phyloP scores from a whole-genome alignment of 345 rosid species.

The Citrus medica region DNA sequence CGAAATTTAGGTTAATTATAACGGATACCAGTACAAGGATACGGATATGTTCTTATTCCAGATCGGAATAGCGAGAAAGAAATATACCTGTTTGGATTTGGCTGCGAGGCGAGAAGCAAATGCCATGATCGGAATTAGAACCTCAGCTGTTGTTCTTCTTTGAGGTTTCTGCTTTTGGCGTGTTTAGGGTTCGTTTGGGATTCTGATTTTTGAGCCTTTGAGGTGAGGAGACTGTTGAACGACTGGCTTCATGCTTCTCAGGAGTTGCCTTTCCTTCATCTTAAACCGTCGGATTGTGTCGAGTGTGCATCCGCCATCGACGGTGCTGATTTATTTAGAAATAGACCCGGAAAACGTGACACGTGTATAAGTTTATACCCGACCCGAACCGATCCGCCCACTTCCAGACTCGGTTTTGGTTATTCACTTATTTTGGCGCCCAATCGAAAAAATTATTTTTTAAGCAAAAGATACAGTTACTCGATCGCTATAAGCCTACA shows the following conservation, averaged over 20 bases:
- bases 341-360: too few relatives aligned
- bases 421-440: not conserved
- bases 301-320: not conserved
- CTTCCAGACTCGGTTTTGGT: not conserved
- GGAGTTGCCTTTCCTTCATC: not conserved
- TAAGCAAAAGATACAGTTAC: not conserved
- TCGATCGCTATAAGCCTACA: too few relatives aligned
- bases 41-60: not conserved
- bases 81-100: slow-evolving; percentile 73
- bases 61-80: slow-evolving; percentile 4
- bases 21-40: not conserved
- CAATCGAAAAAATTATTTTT: not conserved
- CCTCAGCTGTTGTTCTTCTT: not conserved
- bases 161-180: too few relatives aligned
- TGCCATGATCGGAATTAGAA: slow-evolving; percentile 45
- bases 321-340: not conserved
- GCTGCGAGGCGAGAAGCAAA: slow-evolving; percentile 63
- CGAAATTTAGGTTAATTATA: not conserved
- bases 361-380: too few relatives aligned
- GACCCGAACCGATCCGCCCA: too few relatives aligned
- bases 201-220: not conserved
- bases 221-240: not conserved
- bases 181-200: slow-evolving; percentile 13
- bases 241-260: not conserved
- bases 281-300: not conserved